phyloP scores from a whole-genome alignment of 1,284 basidiomycete species.

The Cutaneotrichosporon spelunceum region DNA sequence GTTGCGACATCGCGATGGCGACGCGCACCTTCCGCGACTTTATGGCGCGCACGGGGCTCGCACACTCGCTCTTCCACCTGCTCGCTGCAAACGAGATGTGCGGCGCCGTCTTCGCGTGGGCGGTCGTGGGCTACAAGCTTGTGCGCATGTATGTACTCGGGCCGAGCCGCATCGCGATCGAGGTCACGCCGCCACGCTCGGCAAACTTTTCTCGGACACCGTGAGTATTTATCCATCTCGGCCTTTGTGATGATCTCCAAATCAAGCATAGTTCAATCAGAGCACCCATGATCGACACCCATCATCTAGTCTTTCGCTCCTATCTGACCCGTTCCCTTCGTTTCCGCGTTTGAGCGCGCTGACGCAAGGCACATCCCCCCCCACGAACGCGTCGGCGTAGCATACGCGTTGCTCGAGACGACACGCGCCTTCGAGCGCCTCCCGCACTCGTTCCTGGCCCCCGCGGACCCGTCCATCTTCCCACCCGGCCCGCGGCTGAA shows the following conservation, averaged over 20 bases:
- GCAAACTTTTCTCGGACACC: background rate
- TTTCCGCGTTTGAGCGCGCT: background rate
- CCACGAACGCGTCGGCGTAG: background rate
- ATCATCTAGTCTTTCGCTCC: slow-evolving; percentile 46
- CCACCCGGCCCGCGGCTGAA: background rate
- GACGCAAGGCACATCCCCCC: background rate
- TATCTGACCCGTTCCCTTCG: background rate
- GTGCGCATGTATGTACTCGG: slow-evolving; percentile 9
- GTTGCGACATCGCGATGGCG: background rate
- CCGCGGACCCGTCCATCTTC: slow-evolving; percentile 1
- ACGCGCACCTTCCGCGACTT: slow-evolving; percentile 5
- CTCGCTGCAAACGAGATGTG: slow-evolving; percentile 11
- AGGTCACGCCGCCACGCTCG: background rate
- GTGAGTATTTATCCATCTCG: background rate
- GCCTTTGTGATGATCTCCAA: slow-evolving; percentile 1
- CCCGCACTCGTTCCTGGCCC: background rate
- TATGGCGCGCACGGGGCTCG: slow-evolving; percentile 7
- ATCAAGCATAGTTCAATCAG: slow-evolving; percentile 90
- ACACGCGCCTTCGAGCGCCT: background rate
- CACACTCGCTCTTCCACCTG: slow-evolving; percentile 6
- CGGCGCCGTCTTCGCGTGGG: slow-evolving; percentile 7
- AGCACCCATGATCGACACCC: slow-evolving; percentile 64
- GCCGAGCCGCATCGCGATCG: slow-evolving; percentile 7
- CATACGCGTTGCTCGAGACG: background rate
- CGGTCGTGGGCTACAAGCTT: background rate